These are phyloP conservation scores for Pulchroboletus neoregius DNA, from an alignment of 1,284 basidiomycete genomes.

Conservation along the genomic window DNA sequence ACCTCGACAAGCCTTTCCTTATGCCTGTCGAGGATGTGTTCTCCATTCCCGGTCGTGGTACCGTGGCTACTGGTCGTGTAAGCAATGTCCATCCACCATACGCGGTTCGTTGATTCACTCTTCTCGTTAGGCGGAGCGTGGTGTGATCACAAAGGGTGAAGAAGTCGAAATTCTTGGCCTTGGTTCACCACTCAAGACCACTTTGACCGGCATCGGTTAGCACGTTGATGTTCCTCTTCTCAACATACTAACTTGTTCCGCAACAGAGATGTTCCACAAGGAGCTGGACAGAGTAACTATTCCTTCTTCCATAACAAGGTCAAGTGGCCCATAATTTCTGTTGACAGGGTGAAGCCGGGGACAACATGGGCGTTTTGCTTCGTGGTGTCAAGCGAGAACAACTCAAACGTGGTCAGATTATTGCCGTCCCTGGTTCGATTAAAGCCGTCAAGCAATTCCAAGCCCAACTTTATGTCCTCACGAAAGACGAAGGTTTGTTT, in stretches of 20 bases:
- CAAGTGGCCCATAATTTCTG: constrained; percentile 1
- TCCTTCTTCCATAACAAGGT: background rate
- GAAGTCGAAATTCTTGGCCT: constrained; percentile 95
- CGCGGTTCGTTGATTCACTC: constrained; percentile 5
- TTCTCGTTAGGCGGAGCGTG: constrained; percentile 79
- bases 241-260: constrained; percentile 8
- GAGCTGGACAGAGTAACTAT: constrained; percentile 83
- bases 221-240: constrained; percentile 1
- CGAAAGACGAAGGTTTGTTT: constrained; percentile 77
- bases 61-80: constrained; percentile 92
- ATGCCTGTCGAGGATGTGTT: constrained; percentile 98
- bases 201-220: constrained; percentile 91
- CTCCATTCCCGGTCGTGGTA: constrained; percentile 98
- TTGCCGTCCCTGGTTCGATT: constrained; percentile 89
- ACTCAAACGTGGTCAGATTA: constrained; percentile 89
- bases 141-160: constrained; percentile 86
- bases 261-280: constrained; percentile 98
- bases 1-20: constrained; percentile 97
- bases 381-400: constrained; percentile 98
- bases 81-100: background rate
- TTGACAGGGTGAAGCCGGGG: constrained; percentile 87
- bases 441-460: constrained; percentile 94
- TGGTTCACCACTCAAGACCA: constrained; percentile 85
- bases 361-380: constrained; percentile 98
- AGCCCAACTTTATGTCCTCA: constrained; percentile 90